These are phyloP conservation scores for Amauroascus verrucosus DNA, from an alignment of 2,329 filamentous ascomycete genomes.

Conservation along the genomic window DNA sequence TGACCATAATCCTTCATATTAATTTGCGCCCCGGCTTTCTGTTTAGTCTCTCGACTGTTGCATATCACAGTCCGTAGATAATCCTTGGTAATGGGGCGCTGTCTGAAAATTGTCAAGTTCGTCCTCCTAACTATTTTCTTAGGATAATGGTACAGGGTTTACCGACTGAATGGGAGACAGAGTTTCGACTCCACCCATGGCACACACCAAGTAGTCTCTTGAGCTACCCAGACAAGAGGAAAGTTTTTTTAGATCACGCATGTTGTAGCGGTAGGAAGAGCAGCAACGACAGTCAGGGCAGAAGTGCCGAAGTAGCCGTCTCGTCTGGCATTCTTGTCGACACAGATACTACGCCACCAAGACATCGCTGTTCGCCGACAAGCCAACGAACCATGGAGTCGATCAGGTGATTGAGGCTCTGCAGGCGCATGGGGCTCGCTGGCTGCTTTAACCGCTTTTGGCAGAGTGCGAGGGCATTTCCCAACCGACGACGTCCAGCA, in stretches of 20 bases:
- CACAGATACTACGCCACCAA: neutral
- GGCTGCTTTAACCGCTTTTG: constrained; percentile 8
- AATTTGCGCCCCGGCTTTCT: too few relatives aligned
- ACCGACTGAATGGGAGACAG: neutral
- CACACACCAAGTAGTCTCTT: neutral
- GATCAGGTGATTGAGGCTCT: constrained; percentile 12
- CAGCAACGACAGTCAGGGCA: too few relatives aligned
- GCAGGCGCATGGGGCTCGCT: constrained; percentile 13
- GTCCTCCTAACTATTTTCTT: too few relatives aligned
- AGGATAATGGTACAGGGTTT: too few relatives aligned
- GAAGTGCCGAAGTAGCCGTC: too few relatives aligned
- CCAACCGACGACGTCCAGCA: constrained; percentile 3
- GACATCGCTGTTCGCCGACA: neutral
- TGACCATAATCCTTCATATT: neutral
- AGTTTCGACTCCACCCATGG: constrained; percentile 10
- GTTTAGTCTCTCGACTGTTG: too few relatives aligned
- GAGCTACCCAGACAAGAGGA: neutral
- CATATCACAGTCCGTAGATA: too few relatives aligned
- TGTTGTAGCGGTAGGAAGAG: too few relatives aligned
- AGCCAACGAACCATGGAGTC: neutral
- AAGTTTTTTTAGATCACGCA: too few relatives aligned
- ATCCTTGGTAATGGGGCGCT: too few relatives aligned
- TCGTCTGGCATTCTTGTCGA: too few relatives aligned
- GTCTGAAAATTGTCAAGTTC: too few relatives aligned
- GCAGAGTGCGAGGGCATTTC: constrained; percentile 9